These are phyloP conservation scores for Termitomyces sp. DNA, from an alignment of 768 basidiomycete genomes.

Conservation along the genomic window DNA sequence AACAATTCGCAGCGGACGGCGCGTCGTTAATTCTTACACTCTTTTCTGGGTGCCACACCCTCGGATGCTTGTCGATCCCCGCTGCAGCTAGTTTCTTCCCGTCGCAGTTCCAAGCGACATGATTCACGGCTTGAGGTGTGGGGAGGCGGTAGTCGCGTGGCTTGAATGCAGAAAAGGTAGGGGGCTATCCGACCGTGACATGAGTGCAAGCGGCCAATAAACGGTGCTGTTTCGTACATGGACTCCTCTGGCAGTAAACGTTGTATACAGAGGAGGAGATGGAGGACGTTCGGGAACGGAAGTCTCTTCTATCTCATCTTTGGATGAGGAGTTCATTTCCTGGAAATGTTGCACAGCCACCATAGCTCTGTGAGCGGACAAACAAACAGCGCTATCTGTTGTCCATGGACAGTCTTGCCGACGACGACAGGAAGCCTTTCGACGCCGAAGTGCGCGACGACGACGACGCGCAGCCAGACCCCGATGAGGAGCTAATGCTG, in stretches of 20 bases:
- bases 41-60: slow-evolving; percentile 77
- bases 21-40: slow-evolving; percentile 42
- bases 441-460: slow-evolving; percentile 41
- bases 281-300: slow-evolving; percentile 55
- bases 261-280: slow-evolving; percentile 67
- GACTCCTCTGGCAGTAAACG: slow-evolving; percentile 63
- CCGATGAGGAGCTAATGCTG: slow-evolving; percentile 78
- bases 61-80: slow-evolving; percentile 71
- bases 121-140: slow-evolving; percentile 60
- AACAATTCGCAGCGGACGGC: background rate
- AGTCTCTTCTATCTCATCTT: slow-evolving; percentile 56
- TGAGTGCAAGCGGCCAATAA: slow-evolving; percentile 12
- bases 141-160: slow-evolving; percentile 69
- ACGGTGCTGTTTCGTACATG: slow-evolving; percentile 49
- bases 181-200: slow-evolving; percentile 40
- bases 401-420: slow-evolving; percentile 14
- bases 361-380: background rate
- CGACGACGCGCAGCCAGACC: slow-evolving; percentile 67
- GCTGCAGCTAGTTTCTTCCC: slow-evolving; percentile 78
- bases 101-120: slow-evolving; percentile 82
- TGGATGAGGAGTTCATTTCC: slow-evolving; percentile 19
- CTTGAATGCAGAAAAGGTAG: slow-evolving; percentile 75
- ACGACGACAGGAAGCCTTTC: slow-evolving; percentile 72
- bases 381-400: background rate
- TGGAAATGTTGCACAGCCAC: slow-evolving; percentile 5